These are phyloP conservation scores for Actinidia polygama DNA, from an alignment of 179 eudicot species.

Conservation along the genomic window DNA sequence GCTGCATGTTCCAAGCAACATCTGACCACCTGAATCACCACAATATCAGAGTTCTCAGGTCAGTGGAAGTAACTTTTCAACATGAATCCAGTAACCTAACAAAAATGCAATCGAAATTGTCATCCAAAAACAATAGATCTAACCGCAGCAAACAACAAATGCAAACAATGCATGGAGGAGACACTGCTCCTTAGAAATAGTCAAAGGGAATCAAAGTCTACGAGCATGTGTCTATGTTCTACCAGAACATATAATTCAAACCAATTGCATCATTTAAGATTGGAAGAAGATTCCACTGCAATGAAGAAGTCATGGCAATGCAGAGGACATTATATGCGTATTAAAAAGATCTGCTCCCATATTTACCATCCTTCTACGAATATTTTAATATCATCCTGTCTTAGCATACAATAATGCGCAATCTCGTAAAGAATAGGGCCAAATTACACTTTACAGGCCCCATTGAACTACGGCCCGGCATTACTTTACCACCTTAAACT, in stretches of 20 bases:
- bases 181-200: not conserved
- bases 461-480: too few relatives aligned
- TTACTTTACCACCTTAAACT: too few relatives aligned
- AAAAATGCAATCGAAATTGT: not conserved
- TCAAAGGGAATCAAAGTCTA: not conserved
- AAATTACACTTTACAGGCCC: too few relatives aligned
- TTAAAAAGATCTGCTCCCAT: too few relatives aligned
- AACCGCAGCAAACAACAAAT: not conserved
- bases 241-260: not conserved
- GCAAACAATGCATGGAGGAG: not conserved
- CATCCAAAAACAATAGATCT: not conserved
- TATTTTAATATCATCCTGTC: too few relatives aligned
- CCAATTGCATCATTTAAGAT: not conserved
- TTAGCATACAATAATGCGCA: too few relatives aligned
- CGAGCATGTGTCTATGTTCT: not conserved
- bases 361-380: too few relatives aligned
- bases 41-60: not conserved
- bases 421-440: too few relatives aligned
- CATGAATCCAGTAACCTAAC: not conserved
- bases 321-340: not conserved
- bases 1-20: conserved; percentile 97
- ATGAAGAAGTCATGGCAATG: not conserved
- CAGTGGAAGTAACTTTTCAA: not conserved
- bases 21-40: conserved; percentile 75
- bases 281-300: not conserved